Percentiles rank a stretch among this genome's conserved stretches.
phyloP scores from a whole-genome alignment of 345 rosid species.

The Anacardium occidentale region DNA sequence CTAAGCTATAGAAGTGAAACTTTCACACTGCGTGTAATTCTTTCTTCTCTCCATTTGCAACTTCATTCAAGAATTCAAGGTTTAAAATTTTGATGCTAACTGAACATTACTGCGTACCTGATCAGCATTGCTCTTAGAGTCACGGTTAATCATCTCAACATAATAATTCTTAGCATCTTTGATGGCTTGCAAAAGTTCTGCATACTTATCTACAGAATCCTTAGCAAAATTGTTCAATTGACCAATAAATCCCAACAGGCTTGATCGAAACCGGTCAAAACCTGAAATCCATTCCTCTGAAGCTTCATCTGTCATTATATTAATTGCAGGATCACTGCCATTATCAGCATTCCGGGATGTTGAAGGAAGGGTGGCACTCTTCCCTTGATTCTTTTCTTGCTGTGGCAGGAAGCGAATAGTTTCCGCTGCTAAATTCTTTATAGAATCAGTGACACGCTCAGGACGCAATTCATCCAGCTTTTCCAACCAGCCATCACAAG shows the following conservation, averaged over 20 bases:
- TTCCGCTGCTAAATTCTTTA: constrained; percentile 62
- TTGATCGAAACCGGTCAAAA: constrained; percentile 51
- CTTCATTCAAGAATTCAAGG: not conserved
- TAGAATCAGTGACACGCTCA: constrained; percentile 62
- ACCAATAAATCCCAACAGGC: constrained; percentile 50
- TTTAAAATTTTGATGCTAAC: constrained; percentile 30
- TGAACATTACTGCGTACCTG: constrained; percentile 28
- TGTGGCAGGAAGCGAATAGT: constrained; percentile 60
- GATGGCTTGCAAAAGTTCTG: constrained; percentile 47
- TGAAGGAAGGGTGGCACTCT: constrained; percentile 28
- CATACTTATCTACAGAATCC: constrained; percentile 51
- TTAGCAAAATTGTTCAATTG: constrained; percentile 56
- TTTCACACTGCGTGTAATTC: not conserved
- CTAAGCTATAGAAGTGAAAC: not conserved
- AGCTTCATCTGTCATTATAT: constrained; percentile 49
- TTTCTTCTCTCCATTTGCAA: not conserved
- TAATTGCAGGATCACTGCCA: constrained; percentile 33
- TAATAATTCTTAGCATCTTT: constrained; percentile 40
- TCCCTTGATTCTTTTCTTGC: constrained; percentile 70
- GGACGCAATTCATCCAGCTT: constrained; percentile 44
- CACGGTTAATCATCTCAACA: constrained; percentile 39
- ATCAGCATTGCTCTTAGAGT: constrained; percentile 42
- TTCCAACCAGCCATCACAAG: constrained; percentile 74
- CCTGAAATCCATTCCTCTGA: constrained; percentile 55
- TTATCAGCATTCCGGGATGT: constrained; percentile 26